These are phyloP conservation scores for Trichoderma asperelloides DNA, from an alignment of 495 filamentous ascomycete species.

Conservation along the genomic window DNA sequence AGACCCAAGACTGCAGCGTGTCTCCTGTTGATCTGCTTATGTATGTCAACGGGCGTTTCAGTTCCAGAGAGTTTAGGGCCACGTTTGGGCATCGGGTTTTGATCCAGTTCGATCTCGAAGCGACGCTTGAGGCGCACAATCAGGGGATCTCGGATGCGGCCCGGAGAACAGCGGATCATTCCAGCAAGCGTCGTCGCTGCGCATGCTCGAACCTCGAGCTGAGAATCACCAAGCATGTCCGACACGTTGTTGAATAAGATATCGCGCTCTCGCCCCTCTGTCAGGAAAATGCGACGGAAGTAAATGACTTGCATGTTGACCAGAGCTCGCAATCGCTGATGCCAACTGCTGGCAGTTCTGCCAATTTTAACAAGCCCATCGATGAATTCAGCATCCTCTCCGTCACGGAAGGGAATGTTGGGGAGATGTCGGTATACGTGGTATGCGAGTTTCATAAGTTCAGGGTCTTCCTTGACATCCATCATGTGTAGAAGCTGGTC, in stretches of 20 bases:
- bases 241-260: slow-evolving; percentile 82
- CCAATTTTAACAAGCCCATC: slow-evolving; percentile 81
- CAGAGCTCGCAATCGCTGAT: slow-evolving; percentile 90
- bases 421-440: slow-evolving; percentile 95
- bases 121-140: slow-evolving; percentile 65
- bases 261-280: slow-evolving; percentile 64
- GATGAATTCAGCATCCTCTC: slow-evolving; percentile 78
- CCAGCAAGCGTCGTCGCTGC: slow-evolving; percentile 86
- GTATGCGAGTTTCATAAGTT: slow-evolving; percentile 89
- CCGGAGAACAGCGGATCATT: slow-evolving; percentile 97
- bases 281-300: slow-evolving; percentile 94
- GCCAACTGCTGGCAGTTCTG: slow-evolving; percentile 80
- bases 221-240: slow-evolving; percentile 84
- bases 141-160: slow-evolving; percentile 63
- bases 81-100: slow-evolving; percentile 81
- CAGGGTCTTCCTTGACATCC: slow-evolving; percentile 98
- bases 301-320: slow-evolving; percentile 99
- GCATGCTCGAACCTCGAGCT: slow-evolving; percentile 91
- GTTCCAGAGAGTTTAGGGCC: slow-evolving; percentile 44
- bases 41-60: slow-evolving; percentile 73
- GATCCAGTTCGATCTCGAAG: slow-evolving; percentile 65
- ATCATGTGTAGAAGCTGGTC: slow-evolving; percentile 97
- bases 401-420: slow-evolving; percentile 85
- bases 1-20: slow-evolving; percentile 91
- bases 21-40: slow-evolving; percentile 65